Evolutionary conservation across 2,329 filamentous ascomycete genomes (phyloP), one percentile per base, ranked within the genome.

Genomic region (Sporothrix euskadiensis): DNA sequence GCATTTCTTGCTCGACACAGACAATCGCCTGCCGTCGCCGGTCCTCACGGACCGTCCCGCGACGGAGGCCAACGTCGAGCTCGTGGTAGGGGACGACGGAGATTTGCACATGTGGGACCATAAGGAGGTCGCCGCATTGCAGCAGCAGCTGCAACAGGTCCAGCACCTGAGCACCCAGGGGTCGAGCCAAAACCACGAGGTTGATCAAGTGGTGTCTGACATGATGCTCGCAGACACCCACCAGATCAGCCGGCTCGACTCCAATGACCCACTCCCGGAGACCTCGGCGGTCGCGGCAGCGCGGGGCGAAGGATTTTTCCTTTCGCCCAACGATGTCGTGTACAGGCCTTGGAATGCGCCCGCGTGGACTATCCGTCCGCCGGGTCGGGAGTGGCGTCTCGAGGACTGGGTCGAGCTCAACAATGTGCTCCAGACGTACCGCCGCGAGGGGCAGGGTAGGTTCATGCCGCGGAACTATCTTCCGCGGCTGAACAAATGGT

Each of bases 371-470:
- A 35, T 49, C 44, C 1, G 3, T 56, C 52, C 66, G 32, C 73
- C 73, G 32, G 44, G 56, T 57, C 54, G 75, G 57, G 69, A 70
- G 35, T 79, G 78, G 78, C 74, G 70, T 8, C 59, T 76, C 9
- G 78, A 82, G 39, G 87, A 89, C 81, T 89, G 88, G 88, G 77
- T 85, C 32, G 80, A 84, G 57, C 83, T 89, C 44, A 84, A 89
- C 78, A 80, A 83, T 71, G 79, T 89, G 2, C 80, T 89, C 19
- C 84, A 86, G 68, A 80, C 84, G n/a, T 85, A 87, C 39, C 85
- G 86, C 12, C 81, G 82, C 26, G 76, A 77, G 73, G 83, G 84
- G 2, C 81, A 83, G 2, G 82, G 81, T 57, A 79, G 78, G 9
- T 84, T 85, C 76, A 77, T 78, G 74, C 78, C 80, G 73, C 59